Evolutionary conservation across 148 eudicot species (phyloP), one percentile per base, ranked within the genome.

Genomic region (Amaranthus hypochondriacus): DNA sequence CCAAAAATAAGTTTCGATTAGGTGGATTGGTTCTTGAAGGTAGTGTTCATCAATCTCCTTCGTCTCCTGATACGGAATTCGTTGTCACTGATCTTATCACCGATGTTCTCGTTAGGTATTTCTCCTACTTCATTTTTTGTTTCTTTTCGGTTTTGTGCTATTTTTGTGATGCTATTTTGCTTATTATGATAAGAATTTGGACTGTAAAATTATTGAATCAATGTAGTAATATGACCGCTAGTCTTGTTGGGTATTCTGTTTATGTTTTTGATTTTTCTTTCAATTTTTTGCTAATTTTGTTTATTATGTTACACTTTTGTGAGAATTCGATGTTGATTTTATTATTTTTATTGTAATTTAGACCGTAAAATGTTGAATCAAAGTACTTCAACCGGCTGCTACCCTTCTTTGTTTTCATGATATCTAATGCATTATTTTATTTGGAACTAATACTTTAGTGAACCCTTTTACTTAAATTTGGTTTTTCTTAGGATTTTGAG

Each of bases 11-110:
- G 79, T 91, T 89, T 70, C 82, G 97, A 0, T 83, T 94, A 39
- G 97, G 98, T 6, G 98, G 98, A 0, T 77, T 94, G 2, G 98
- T 94, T 13, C 89, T 91, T 9, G 98, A 94, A 68, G 89, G 89
- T 18, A 89, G 96, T 54, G 88, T 89, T 0, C 73, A 69, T 42
- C 90, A 91, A 9, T 83, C 92, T 9, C 84, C 92, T 3, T 55
- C 84, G 0, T 84, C 92, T 0, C 75, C 89, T 2, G 96, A 94
- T 67, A 89, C 87, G 79, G 96, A 91, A 73, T 94, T 94, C 66
- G 96, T 94, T 8, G 76, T 94, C 44, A 89, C 98, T 21, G 97
- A 94, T 79, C 74, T 94, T 42, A 80, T 92, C 44, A 91, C 93
- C 4, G 97, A 92, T 64, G 84, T 94, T 9, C 76, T 94, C 54